A percentile compares a stretch with the other conserved stretches of the same genome.
Conservation (phyloP, 192 early-diverging fungal species). For the Dimargaris verticillata region DNA sequence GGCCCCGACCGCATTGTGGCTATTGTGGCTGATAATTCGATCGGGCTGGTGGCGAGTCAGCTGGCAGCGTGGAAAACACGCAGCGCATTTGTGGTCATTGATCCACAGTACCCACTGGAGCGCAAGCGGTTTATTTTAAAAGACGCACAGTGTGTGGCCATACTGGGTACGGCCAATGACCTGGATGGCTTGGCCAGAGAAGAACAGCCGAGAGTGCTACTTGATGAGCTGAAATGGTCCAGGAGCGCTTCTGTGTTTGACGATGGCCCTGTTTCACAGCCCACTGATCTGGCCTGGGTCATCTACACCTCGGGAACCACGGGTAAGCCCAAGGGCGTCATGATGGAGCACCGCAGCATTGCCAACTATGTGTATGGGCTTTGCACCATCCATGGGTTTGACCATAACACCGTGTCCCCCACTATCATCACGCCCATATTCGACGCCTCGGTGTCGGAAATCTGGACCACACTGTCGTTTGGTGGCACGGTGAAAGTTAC, state of each 20-base stretch:
- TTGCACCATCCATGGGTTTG: not conserved
- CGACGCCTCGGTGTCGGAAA: conserved; percentile 5
- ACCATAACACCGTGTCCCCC: not conserved
- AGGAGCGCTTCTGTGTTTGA: too few species aligned
- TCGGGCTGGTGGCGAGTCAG: not conserved
- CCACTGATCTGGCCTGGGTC: conserved; percentile 6
- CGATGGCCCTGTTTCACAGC: not conserved
- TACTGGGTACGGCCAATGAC: not conserved
- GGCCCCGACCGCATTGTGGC: not conserved
- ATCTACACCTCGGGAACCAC: conserved; percentile 10
- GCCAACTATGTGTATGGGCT: not conserved
- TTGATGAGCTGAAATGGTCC: too few species aligned
- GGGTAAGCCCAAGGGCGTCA: conserved; percentile 4
- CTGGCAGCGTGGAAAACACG: not conserved
- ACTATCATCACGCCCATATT: not conserved
- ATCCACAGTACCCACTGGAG: conserved; percentile 2
- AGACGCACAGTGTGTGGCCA: not conserved
- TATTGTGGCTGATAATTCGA: not conserved
- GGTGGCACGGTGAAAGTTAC: not conserved
- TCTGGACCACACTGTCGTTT: not conserved
- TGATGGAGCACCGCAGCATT: not conserved
- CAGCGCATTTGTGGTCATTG: conserved; percentile 5
- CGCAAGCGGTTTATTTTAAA: not conserved
- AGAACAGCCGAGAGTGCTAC: too few species aligned
- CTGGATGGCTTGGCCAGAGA: too few species aligned